Evolutionary conservation across 768 basidiomycete species (phyloP).

Genomic region (Termitomyces sp.): DNA sequence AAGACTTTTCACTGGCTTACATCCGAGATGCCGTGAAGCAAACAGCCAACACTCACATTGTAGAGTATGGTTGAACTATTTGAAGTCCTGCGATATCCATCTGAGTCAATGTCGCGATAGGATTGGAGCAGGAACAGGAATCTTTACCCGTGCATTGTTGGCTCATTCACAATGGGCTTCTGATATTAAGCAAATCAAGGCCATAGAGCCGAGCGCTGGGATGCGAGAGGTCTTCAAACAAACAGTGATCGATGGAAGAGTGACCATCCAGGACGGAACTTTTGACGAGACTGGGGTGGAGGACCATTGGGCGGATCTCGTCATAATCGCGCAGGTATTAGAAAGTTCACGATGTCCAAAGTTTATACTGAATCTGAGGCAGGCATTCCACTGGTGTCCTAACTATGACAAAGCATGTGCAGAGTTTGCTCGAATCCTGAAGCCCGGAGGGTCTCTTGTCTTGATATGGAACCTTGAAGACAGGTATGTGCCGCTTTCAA

Average conservation of each 20-base stretch:
- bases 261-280: constrained; percentile 55
- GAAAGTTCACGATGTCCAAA: not conserved
- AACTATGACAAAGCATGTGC: constrained; percentile 64
- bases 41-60: constrained; percentile 47
- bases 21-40: constrained; percentile 45
- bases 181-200: constrained; percentile 49
- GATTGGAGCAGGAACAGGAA: constrained; percentile 81
- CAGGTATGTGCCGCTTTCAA: constrained; percentile 33
- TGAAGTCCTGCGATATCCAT: not conserved
- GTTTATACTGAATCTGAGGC: not conserved
- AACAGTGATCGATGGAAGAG: constrained; percentile 47
- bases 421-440: constrained; percentile 80
- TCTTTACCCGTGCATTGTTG: constrained; percentile 82
- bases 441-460: constrained; percentile 63
- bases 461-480: constrained; percentile 94
- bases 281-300: constrained; percentile 61
- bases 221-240: constrained; percentile 74
- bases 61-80: constrained; percentile 47
- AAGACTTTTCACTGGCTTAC: constrained; percentile 49
- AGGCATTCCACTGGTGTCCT: constrained; percentile 93
- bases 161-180: constrained; percentile 51
- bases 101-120: constrained; percentile 29
- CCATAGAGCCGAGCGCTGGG: constrained; percentile 81
- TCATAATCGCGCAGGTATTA: constrained; percentile 69
- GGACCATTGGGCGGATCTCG: constrained; percentile 71